phyloP scores from a whole-genome alignment of 495 filamentous ascomycete species.

The Trichoderma asperelloides region DNA sequence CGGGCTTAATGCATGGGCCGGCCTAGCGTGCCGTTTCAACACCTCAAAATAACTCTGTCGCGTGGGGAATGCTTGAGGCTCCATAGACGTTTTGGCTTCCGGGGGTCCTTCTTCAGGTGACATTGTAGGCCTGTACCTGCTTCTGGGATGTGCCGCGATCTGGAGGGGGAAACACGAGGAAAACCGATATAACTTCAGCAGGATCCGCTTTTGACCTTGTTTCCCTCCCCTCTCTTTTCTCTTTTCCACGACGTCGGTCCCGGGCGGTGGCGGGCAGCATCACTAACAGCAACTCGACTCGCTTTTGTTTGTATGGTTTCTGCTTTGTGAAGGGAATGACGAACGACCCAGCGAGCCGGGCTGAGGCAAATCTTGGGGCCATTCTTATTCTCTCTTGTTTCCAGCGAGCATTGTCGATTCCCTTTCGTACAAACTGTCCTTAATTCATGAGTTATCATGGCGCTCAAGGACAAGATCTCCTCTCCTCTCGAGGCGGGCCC shows the following conservation, averaged over 20 bases:
- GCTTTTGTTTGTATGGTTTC: not conserved
- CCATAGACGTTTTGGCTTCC: not conserved
- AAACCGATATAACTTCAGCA: not conserved
- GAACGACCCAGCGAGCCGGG: not conserved
- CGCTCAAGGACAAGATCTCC: conserved; percentile 39
- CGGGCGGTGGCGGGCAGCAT: not conserved
- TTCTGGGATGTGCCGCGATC: not conserved
- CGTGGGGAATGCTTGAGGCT: not conserved
- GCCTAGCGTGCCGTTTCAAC: not conserved
- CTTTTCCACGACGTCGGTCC: conserved; percentile 3
- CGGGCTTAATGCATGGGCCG: not conserved
- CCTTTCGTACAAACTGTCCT: too few relatives aligned
- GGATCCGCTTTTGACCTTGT: not conserved
- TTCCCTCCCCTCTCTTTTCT: not conserved
- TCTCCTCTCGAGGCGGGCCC: conserved; percentile 46
- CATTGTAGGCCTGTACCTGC: not conserved
- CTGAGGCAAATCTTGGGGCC: not conserved
- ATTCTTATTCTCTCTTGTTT: not conserved
- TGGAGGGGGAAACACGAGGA: not conserved
- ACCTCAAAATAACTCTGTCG: not conserved
- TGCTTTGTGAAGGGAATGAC: not conserved
- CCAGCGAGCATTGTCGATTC: not conserved
- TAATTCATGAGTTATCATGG: not conserved
- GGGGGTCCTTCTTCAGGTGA: not conserved
- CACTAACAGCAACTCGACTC: not conserved